These are phyloP conservation scores for Zoysia matrella DNA, from an alignment of 202 grass and related monocot genomes.

Conservation along the genomic window DNA sequence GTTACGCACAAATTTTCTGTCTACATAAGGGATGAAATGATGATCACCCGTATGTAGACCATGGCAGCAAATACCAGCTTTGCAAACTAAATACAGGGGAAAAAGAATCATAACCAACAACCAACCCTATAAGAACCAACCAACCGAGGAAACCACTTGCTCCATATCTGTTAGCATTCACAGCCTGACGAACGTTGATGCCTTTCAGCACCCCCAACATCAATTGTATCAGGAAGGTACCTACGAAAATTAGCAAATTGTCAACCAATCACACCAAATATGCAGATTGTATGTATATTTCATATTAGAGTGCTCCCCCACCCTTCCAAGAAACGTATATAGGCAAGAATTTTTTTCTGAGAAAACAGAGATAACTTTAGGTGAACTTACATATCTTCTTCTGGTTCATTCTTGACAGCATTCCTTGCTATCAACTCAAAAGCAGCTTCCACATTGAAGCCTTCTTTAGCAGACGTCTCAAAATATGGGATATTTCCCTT, in stretches of 20 bases:
- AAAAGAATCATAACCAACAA: constrained; percentile 11
- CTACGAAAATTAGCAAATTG: constrained; percentile 40
- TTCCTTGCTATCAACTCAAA: constrained; percentile 94
- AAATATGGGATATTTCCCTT: constrained; percentile 57
- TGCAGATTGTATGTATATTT: background rate
- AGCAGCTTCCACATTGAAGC: constrained; percentile 88
- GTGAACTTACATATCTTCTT: constrained; percentile 88
- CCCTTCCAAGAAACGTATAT: background rate
- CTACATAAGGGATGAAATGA: constrained; percentile 4
- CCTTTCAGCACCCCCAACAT: constrained; percentile 67
- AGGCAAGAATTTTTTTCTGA: background rate
- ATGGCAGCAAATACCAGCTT: constrained; percentile 54
- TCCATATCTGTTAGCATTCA: constrained; percentile 75
- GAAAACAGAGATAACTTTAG: background rate
- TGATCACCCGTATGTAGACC: constrained; percentile 43
- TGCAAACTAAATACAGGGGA: constrained; percentile 43
- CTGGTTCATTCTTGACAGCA: constrained; percentile 93
- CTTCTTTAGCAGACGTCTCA: constrained; percentile 97
- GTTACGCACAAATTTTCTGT: constrained; percentile 32
- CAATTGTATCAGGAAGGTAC: constrained; percentile 91
- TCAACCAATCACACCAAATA: background rate
- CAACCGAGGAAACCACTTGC: constrained; percentile 6
- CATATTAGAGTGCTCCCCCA: background rate
- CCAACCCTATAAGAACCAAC: constrained; percentile 39
- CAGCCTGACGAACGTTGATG: constrained; percentile 78